Conservation (phyloP, 1,284 basidiomycete species). For the Boletus smithii region DNA sequence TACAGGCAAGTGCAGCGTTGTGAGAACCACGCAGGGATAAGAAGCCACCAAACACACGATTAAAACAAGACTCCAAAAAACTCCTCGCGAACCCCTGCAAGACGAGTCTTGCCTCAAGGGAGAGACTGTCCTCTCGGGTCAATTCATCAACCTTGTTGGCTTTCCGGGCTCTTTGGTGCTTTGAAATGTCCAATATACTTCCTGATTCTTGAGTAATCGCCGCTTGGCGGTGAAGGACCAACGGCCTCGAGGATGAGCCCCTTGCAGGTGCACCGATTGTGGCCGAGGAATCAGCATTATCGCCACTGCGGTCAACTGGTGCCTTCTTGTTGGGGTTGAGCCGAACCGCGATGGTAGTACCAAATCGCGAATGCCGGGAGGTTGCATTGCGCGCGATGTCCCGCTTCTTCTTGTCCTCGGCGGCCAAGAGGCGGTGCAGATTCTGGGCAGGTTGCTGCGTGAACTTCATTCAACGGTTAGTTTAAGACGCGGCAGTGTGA, state of each 20-base stretch:
- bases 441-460: conserved; percentile 63
- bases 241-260: conserved; percentile 41
- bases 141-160: conserved; percentile 72
- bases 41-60: conserved; percentile 56
- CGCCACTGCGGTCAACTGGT: conserved; percentile 26
- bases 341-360: conserved; percentile 83
- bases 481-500: conserved; percentile 7
- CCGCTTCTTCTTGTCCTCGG: conserved; percentile 63
- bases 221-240: conserved; percentile 81
- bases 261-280: conserved; percentile 26
- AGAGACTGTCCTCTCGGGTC: conserved; percentile 67
- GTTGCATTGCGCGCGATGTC: conserved; percentile 57
- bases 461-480: conserved; percentile 11
- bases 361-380: conserved; percentile 91
- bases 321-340: conserved; percentile 54
- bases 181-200: conserved; percentile 74
- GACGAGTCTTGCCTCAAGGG: conserved; percentile 63
- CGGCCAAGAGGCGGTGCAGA: conserved; percentile 67
- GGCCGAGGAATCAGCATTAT: conserved; percentile 34
- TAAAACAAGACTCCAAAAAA: conserved; percentile 82
- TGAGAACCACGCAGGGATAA: conserved; percentile 12
- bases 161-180: conserved; percentile 62
- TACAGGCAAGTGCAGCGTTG: conserved; percentile 33
- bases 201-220: conserved; percentile 76
- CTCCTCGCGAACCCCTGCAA: conserved; percentile 67